Evolutionary conservation across 305 asterid genomes (phyloP), one percentile per base, ranked within the genome.

Genomic region (Solanum hybrid): DNA sequence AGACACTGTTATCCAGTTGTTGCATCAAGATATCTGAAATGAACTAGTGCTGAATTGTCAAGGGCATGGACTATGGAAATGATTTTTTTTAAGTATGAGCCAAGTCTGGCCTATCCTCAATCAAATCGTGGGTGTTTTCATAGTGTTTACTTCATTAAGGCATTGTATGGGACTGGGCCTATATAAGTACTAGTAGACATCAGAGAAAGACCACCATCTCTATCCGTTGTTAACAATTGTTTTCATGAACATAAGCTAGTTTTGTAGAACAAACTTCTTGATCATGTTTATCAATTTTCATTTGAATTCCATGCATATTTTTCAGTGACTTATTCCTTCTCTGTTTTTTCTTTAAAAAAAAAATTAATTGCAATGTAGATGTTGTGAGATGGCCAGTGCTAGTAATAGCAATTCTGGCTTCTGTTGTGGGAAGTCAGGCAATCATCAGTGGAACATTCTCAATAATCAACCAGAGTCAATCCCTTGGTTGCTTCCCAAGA

Each of bases 391-490:
- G 98, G 97, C 99, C 99, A 20, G 98, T 97, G 35, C 98, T 97
- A 57, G 91, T 90, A 35, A 94, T 97, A 12, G 99, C 99, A 22
- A 97, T 97, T 92, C 97, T 97, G 67, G 99, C 99, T 34, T 96
- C 99, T 0, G 99, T 97, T 57, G 99, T 97, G 71, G 99, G 99
- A 84, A 97, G 99, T 91, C 99, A 97, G 89, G 99, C 99, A 20
- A 96, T 97, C 91, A 97, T 97, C 91, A 97, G 99, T 5, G 99
- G 99, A 29, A 97, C 99, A 3, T 97, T 97, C 93, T 97, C 99
- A 1, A 97, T 97, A 89, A 97, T 97, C 93, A 97, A 97, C 93
- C 99, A 97, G 93, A 95, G 98, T 89, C 99, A 95, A 69, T 96
- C 99, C 28, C 98, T 97, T 8, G 99, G 99, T 89, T 97, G 98